Conservation (phyloP, 495 filamentous ascomycete species). For the Trichoderma gamsii region DNA sequence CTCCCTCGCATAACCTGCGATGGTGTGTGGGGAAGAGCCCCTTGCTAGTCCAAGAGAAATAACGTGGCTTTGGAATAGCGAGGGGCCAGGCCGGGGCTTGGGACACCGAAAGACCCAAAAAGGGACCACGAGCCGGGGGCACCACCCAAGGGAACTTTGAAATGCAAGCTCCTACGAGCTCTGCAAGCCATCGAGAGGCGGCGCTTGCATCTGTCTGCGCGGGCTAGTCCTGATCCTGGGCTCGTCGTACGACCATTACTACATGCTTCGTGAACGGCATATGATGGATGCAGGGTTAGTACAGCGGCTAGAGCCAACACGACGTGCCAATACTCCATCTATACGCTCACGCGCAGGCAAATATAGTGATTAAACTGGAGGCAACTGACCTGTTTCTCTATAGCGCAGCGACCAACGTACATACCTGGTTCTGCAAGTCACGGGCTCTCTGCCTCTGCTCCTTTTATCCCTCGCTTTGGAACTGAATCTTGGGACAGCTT, state of each 20-base stretch:
- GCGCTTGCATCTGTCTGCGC: not conserved
- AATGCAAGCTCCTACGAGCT: conserved; percentile 1
- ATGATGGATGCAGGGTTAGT: not conserved
- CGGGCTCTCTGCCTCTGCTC: not conserved
- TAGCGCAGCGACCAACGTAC: not conserved
- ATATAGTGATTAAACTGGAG: not conserved
- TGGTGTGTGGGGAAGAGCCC: conserved; percentile 12
- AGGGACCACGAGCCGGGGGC: not conserved
- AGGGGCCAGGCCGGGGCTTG: not conserved
- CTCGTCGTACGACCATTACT: not conserved
- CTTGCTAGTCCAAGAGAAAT: conserved; percentile 4
- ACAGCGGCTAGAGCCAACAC: not conserved
- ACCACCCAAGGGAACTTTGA: not conserved
- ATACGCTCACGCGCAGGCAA: not conserved
- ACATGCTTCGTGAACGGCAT: not conserved
- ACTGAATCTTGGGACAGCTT: too few relatives aligned
- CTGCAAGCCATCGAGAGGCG: not conserved
- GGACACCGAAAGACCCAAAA: not conserved
- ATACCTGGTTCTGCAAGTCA: not conserved
- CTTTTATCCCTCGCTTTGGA: not conserved
- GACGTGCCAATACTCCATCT: not conserved
- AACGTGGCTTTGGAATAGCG: conserved; percentile 3
- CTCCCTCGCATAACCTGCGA: not conserved
- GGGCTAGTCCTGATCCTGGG: not conserved
- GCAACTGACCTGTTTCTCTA: not conserved